phyloP scores from a whole-genome alignment of 805 yeast genomes.

The Saccharomyces mikatae region DNA sequence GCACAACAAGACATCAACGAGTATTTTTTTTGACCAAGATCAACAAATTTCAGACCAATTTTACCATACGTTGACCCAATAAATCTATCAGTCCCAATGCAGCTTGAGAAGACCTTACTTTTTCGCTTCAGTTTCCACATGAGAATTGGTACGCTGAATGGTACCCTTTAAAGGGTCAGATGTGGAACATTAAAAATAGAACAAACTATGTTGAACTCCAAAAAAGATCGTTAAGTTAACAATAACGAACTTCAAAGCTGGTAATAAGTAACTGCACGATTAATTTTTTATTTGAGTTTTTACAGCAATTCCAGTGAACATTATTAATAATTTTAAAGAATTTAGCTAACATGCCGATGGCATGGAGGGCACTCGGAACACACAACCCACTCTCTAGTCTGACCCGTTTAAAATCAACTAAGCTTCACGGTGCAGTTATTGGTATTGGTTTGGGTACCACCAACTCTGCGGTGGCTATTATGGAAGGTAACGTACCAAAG shows the following conservation, averaged over 20 bases:
- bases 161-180: neutral
- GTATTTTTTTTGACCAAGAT: neutral
- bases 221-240: neutral
- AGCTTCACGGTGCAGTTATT: slow-evolving; percentile 39
- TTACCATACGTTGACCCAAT: neutral
- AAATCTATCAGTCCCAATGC: neutral
- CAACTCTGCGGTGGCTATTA: slow-evolving; percentile 73
- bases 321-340: neutral
- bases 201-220: neutral
- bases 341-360: neutral
- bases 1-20: neutral
- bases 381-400: slow-evolving; percentile 11
- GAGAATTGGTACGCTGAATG: neutral
- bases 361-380: neutral
- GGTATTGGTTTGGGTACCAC: slow-evolving; percentile 82
- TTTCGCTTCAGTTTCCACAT: neutral
- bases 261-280: neutral
- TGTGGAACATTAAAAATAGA: neutral
- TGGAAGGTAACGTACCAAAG: slow-evolving; percentile 55
- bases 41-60: neutral
- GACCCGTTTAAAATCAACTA: slow-evolving; percentile 21
- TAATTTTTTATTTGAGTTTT: neutral
- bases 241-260: neutral
- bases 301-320: neutral
- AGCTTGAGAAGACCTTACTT: neutral